Conservation (phyloP, 345 rosid species). For the Lepidium didymum region DNA sequence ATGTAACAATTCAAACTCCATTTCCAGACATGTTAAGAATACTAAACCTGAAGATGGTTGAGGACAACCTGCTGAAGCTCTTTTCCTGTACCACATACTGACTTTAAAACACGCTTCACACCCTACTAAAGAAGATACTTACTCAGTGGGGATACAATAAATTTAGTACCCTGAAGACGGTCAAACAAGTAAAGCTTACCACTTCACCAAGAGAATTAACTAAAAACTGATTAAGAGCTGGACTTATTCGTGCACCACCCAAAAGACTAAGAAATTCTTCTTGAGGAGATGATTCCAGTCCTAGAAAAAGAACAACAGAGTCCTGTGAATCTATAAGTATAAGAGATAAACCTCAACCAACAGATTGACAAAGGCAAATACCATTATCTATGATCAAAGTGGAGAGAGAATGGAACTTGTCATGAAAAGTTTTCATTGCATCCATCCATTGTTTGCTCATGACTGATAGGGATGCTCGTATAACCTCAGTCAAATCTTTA, state of each 20-base stretch:
- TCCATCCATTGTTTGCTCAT: conserved; percentile 87
- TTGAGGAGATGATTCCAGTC: conserved; percentile 81
- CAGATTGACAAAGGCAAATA: conserved; percentile 24
- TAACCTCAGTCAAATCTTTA: conserved; percentile 77
- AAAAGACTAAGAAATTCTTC: conserved; percentile 92
- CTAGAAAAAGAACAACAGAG: conserved; percentile 33
- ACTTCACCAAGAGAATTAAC: conserved; percentile 80
- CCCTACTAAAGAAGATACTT: conserved; percentile 44
- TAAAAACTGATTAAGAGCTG: conserved; percentile 83
- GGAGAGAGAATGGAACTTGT: conserved; percentile 71
- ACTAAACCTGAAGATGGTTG: conserved; percentile 78
- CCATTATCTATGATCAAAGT: conserved; percentile 70
- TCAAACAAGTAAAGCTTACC: conserved; percentile 37
- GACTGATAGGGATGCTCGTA: conserved; percentile 62
- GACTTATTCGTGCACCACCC: conserved; percentile 87
- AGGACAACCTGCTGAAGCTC: conserved; percentile 81
- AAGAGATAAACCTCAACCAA: neutral
- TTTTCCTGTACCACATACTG: conserved; percentile 81
- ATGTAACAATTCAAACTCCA: neutral
- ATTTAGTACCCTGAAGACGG: conserved; percentile 8
- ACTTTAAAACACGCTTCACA: conserved; percentile 77
- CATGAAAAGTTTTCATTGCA: conserved; percentile 66
- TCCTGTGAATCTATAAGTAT: conserved; percentile 9
- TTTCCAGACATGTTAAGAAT: conserved; percentile 11
- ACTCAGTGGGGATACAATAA: conserved; percentile 8